phyloP scores from a whole-genome alignment of 2,329 filamentous ascomycete species.

The Penicillium sclerotigenum region DNA sequence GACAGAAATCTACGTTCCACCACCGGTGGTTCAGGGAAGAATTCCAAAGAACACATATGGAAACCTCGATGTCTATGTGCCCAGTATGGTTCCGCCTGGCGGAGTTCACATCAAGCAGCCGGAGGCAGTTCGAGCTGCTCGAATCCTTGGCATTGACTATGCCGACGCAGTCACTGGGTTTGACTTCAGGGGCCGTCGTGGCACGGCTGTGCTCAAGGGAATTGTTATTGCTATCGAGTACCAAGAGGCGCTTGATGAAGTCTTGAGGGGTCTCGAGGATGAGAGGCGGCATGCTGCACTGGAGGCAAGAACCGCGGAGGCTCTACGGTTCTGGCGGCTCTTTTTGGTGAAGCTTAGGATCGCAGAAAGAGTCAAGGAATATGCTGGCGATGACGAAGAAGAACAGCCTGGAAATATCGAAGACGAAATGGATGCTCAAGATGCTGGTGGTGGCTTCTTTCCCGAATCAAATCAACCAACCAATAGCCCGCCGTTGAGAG shows the following conservation, averaged over 20 bases:
- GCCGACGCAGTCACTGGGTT: constrained; percentile 90
- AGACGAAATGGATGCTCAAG: constrained; percentile 33
- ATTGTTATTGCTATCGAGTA: constrained; percentile 71
- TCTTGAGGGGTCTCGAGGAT: constrained; percentile 66
- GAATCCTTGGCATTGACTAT: constrained; percentile 75
- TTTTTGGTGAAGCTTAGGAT: constrained; percentile 65
- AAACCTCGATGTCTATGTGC: constrained; percentile 62
- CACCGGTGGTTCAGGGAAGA: constrained; percentile 69
- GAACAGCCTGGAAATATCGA: constrained; percentile 39
- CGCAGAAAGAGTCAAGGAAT: constrained; percentile 66
- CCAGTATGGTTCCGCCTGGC: constrained; percentile 61
- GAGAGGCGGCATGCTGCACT: constrained; percentile 62
- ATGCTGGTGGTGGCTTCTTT: constrained; percentile 40
- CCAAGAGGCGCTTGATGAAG: constrained; percentile 66
- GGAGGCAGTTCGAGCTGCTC: constrained; percentile 68
- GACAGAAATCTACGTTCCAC: constrained; percentile 70
- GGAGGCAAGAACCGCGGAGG: constrained; percentile 50
- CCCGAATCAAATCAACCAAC: constrained; percentile 29
- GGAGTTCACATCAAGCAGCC: constrained; percentile 56
- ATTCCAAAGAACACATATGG: constrained; percentile 63
- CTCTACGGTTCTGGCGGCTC: constrained; percentile 57
- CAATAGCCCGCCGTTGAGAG: neutral
- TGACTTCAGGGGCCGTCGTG: constrained; percentile 77
- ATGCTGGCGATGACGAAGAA: constrained; percentile 40
- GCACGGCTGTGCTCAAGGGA: constrained; percentile 78